These are phyloP conservation scores for Acacia pycnantha DNA, from an alignment of 331 rosid species.

Conservation along the genomic window DNA sequence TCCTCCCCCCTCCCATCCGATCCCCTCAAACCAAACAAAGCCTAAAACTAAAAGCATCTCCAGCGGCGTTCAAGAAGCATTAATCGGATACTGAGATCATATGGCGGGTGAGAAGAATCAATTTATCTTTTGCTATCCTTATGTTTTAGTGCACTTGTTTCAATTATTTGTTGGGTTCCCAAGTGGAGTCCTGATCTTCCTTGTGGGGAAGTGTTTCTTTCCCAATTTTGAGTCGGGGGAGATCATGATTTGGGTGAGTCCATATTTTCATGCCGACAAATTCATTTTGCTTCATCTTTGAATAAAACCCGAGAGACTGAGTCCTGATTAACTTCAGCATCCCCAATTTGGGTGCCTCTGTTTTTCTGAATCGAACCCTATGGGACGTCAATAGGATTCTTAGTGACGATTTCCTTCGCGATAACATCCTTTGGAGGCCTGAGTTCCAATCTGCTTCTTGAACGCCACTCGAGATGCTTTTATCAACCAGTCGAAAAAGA, in stretches of 20 bases:
- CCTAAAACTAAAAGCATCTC: too few species aligned
- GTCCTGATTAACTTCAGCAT: constrained; percentile 33
- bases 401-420: constrained; percentile 7
- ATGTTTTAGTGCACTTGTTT: too few species aligned
- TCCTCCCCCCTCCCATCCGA: too few species aligned
- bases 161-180: constrained; percentile 25
- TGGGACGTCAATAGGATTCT: neutral
- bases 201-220: constrained; percentile 25
- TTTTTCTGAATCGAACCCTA: too few species aligned
- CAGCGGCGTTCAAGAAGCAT: too few species aligned
- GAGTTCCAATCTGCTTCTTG: constrained; percentile 18
- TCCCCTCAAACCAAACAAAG: too few species aligned
- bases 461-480: too few species aligned
- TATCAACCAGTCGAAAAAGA: too few species aligned
- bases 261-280: constrained; percentile 78
- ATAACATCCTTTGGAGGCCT: constrained; percentile 25
- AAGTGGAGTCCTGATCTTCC: constrained; percentile 28
- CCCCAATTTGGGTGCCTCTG: too few species aligned
- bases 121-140: too few species aligned
- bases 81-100: too few species aligned
- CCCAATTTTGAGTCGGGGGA: constrained; percentile 19
- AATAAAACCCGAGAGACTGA: constrained; percentile 65
- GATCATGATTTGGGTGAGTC: constrained; percentile 50
- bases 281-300: constrained; percentile 75
- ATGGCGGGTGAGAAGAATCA: too few species aligned